Conservation (phyloP, 352 stramenopile species). For the Paralagenidium karlingii region DNA sequence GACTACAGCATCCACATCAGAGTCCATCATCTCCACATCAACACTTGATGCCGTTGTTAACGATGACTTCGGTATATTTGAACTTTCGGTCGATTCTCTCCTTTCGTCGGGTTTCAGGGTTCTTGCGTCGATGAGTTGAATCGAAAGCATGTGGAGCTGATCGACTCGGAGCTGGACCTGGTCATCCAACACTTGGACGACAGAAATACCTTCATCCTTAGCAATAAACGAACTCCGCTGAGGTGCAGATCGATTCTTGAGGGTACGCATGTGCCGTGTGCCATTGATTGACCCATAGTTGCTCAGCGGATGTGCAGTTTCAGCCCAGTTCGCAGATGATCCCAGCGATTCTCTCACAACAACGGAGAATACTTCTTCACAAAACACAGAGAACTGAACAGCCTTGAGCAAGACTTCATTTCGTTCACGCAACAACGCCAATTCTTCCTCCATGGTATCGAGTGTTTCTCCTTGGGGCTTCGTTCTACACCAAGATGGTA, state of each 20-base stretch:
- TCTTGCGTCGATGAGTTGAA: slow-evolving; percentile 60
- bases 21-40: slow-evolving; percentile 12
- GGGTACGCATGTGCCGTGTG: too few relatives aligned
- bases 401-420: slow-evolving; percentile 62
- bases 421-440: slow-evolving; percentile 42
- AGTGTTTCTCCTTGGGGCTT: slow-evolving; percentile 39
- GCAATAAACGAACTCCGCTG: neutral
- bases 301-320: slow-evolving; percentile 48
- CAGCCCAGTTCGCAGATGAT: slow-evolving; percentile 47
- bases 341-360: slow-evolving; percentile 72
- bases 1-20: slow-evolving; percentile 5
- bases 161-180: slow-evolving; percentile 67
- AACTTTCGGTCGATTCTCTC: neutral
- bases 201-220: slow-evolving; percentile 25
- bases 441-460: slow-evolving; percentile 45
- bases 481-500: slow-evolving; percentile 14
- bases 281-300: slow-evolving; percentile 25
- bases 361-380: slow-evolving; percentile 74
- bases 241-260: too few relatives aligned
- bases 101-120: slow-evolving; percentile 6
- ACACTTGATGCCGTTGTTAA: neutral
- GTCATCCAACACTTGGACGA: slow-evolving; percentile 71
- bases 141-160: slow-evolving; percentile 51
- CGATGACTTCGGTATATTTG: neutral
- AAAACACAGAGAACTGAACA: slow-evolving; percentile 81